Base-by-base conservation (phyloP, 768 basidiomycete genomes). In the Infundibulicybe gibba region DNA sequence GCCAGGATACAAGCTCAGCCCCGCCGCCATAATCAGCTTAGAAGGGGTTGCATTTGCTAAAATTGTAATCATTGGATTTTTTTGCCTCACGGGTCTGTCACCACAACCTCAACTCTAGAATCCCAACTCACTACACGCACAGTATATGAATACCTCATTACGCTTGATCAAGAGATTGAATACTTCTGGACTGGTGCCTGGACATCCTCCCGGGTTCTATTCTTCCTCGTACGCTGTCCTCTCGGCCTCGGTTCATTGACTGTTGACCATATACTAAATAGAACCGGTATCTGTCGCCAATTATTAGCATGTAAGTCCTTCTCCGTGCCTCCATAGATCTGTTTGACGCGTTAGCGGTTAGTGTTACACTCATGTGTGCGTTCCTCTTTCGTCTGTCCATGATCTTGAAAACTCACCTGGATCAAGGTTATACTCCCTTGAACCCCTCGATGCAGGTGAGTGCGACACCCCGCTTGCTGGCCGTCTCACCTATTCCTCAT, bases 171-270 rank as follows among this genome's bases (percentile, higher is more conserved):
- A 38, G 71, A 73, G 72, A 56, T 67, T 9, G 56, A 64, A 40
- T 63, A 70, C 43, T 75, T 72, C 51, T 75, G 72, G 71, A 60
- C 55, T 4, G 66, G 68, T 10, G 44, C 56, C 44, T 70, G 65
- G 63, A 61, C 61, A 1, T 48, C 60, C 20, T 68, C 71, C 10
- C 64, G 66, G 48, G 51, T 60, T 16, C 51, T 74, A 9, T 74
- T 71, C 43, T 60, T 71, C 42, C 44, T 65, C 40, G 72, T 72
- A 40, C 40, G 69, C 42, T 25, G 25, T 8, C 8, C 25, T n/a
- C 25, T 25, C 8, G 25, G 25, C 25, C 8, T 25, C 25, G 8
- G 8, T 25, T 8, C 8, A 3, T 8, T n/a, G 8, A 25, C 25
- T 8, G 8, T 8, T 8, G 8, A 25, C 25, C 25, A 25, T 25